Evolutionary conservation across 768 basidiomycete species (phyloP).

Genomic region (Boletus subparvulus): DNA sequence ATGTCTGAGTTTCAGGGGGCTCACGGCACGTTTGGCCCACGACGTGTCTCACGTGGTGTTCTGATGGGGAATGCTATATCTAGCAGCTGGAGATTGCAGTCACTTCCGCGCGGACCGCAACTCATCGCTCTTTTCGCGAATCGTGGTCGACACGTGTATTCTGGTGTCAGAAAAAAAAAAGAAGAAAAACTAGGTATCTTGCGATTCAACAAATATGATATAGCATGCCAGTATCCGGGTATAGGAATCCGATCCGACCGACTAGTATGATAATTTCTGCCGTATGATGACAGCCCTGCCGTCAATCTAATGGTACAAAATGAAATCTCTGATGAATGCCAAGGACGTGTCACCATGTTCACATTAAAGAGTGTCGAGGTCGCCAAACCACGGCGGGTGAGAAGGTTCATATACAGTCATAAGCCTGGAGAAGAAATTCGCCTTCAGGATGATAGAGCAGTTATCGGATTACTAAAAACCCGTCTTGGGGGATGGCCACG

Average conservation of each 20-base stretch:
- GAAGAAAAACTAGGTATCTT: too few relatives aligned
- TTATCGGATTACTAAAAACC: slow-evolving; percentile 23
- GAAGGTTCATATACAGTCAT: slow-evolving; percentile 12
- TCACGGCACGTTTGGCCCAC: not conserved
- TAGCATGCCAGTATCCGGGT: not conserved
- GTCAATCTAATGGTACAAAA: slow-evolving; percentile 21
- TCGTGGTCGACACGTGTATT: not conserved
- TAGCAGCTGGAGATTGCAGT: slow-evolving; percentile 3
- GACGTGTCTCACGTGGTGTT: not conserved
- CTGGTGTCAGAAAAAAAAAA: not conserved
- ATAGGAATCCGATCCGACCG: slow-evolving; percentile 2
- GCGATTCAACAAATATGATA: not conserved
- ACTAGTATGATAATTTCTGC: slow-evolving; percentile 1
- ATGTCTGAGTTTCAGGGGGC: not conserved
- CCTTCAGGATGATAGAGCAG: slow-evolving; percentile 10
- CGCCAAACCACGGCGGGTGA: not conserved
- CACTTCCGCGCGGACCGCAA: not conserved
- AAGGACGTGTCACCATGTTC: slow-evolving; percentile 7
- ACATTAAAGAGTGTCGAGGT: slow-evolving; percentile 14
- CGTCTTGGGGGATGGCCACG: slow-evolving; percentile 19
- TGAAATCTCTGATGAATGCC: slow-evolving; percentile 1
- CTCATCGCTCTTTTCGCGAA: too few relatives aligned
- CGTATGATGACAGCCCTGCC: slow-evolving; percentile 14
- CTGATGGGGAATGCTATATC: not conserved
- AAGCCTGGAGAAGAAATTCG: not conserved